phyloP scores from a whole-genome alignment of 768 basidiomycete genomes.

The Strobilomyces echinocephalus region DNA sequence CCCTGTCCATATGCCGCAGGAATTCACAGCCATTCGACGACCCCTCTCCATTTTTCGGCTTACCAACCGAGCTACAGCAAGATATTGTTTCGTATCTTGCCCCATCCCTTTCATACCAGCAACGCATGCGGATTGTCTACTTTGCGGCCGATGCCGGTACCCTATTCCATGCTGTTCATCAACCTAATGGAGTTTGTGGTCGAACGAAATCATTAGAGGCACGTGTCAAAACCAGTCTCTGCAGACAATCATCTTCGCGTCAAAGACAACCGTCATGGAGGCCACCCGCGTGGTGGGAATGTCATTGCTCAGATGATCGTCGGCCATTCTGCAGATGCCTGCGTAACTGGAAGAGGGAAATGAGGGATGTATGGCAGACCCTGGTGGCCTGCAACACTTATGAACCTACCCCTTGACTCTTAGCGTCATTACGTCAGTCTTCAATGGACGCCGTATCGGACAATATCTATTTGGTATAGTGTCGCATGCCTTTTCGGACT shows the following conservation, averaged over 20 bases:
- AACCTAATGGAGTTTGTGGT: slow-evolving; percentile 11
- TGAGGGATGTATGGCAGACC: slow-evolving; percentile 44
- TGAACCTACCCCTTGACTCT: slow-evolving; percentile 28
- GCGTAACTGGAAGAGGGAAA: slow-evolving; percentile 37
- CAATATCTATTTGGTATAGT: slow-evolving; percentile 9
- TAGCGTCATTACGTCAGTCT: neutral
- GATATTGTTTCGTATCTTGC: slow-evolving; percentile 55
- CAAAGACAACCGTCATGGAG: slow-evolving; percentile 22
- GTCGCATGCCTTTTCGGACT: neutral
- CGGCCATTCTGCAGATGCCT: slow-evolving; percentile 24
- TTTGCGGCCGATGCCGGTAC: slow-evolving; percentile 48
- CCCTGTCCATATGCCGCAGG: slow-evolving; percentile 4
- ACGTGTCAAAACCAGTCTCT: slow-evolving; percentile 4
- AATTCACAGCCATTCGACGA: slow-evolving; percentile 4
- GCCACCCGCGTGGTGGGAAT: slow-evolving; percentile 34
- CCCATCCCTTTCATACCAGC: slow-evolving; percentile 50
- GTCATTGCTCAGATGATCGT: slow-evolving; percentile 22
- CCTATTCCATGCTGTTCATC: slow-evolving; percentile 35
- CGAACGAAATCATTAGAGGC: slow-evolving; percentile 1
- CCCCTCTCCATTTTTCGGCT: slow-evolving; percentile 31
- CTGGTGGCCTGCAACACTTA: slow-evolving; percentile 43
- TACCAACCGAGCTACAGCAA: slow-evolving; percentile 57
- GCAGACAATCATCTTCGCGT: slow-evolving; percentile 6
- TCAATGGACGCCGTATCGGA: neutral
- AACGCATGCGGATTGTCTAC: slow-evolving; percentile 48